Base-by-base conservation (phyloP, 371 early-diverging fungal genomes). In the Nosema granulosis region DNA sequence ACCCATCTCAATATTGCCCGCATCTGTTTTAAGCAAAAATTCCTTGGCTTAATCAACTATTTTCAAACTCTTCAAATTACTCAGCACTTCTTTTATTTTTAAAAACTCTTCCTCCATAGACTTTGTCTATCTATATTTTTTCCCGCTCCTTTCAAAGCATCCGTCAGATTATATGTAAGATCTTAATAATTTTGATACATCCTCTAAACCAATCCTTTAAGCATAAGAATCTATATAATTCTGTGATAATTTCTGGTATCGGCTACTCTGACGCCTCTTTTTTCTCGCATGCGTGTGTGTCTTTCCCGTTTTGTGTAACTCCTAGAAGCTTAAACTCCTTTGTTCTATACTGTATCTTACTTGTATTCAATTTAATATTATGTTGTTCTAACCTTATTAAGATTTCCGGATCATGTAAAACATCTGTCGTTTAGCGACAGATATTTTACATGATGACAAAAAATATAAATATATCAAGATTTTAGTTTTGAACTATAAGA, bases 1-100 rank as follows among this genome's bases (percentile, higher is more conserved):
- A 31, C 78, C 81, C 12, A 78, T 57, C 56, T 63, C 76, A n/a
- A 24, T 26, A 61, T 70, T 38, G 11, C 70, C 43, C 13, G 79
- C 81, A 71, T 79, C 81, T 4, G 81, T 78, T 38, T 26, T 63
- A 20, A 81, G 43, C 31, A 71, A 61, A 57, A 68, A 74, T 28
- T 52, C 32, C 54, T 75, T 75, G 1, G 51, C 49, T 13, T 49
- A 51, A 51, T 81, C 56, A 49, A 75, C 61, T 26, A 79, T 18
- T 16, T 4, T 59, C 43, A 66, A 51, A 49, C 54, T 24, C 24
- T 20, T 51, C 18, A 50, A 22, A 4, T 72, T 59, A 43, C 26
- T 66, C 43, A n/a, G 18, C 29, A 52, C 29, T 34, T 61, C 29
- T 28, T 65, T 67, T n/a, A 49, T 56, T 32, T 12, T 26, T 32